These are phyloP conservation scores for Aspergillus novofumigatus DNA, from an alignment of 2,329 filamentous ascomycete genomes.

Conservation along the genomic window DNA sequence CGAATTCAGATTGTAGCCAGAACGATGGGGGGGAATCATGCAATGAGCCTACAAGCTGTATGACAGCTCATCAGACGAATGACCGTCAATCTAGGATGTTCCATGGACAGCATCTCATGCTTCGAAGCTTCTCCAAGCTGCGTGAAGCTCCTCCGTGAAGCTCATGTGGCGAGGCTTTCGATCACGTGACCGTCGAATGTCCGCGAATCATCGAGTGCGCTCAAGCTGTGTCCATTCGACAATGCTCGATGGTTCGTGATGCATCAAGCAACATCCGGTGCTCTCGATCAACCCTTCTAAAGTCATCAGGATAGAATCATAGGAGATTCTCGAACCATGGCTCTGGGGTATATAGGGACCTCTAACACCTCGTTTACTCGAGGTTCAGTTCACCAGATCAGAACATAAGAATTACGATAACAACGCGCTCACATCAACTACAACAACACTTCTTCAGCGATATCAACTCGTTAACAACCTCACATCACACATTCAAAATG, in stretches of 20 bases:
- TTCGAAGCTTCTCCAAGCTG: neutral
- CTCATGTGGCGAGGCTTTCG: neutral
- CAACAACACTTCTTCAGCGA: conserved; percentile 1
- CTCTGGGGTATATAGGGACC: conserved; percentile 16
- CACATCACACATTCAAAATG: conserved; percentile 21
- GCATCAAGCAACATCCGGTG: conserved; percentile 1
- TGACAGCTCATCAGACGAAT: neutral
- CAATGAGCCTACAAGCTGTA: neutral
- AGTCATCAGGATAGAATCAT: neutral
- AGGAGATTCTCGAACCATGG: conserved; percentile 13
- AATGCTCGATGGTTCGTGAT: conserved; percentile 5
- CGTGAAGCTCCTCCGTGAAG: neutral
- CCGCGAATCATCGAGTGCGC: conserved; percentile 18
- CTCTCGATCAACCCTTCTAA: neutral
- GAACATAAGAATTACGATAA: conserved; percentile 4
- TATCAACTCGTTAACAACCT: neutral
- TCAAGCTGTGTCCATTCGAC: conserved; percentile 3
- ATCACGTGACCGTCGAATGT: conserved; percentile 25
- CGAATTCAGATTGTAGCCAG: neutral
- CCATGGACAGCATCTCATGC: neutral
- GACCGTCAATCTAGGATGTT: neutral
- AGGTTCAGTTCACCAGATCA: conserved; percentile 5
- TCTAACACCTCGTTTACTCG: conserved; percentile 4
- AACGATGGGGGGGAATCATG: neutral
- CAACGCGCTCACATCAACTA: neutral